Base-by-base conservation (phyloP, 2,329 filamentous ascomycete genomes). In the Knufia fluminis region DNA sequence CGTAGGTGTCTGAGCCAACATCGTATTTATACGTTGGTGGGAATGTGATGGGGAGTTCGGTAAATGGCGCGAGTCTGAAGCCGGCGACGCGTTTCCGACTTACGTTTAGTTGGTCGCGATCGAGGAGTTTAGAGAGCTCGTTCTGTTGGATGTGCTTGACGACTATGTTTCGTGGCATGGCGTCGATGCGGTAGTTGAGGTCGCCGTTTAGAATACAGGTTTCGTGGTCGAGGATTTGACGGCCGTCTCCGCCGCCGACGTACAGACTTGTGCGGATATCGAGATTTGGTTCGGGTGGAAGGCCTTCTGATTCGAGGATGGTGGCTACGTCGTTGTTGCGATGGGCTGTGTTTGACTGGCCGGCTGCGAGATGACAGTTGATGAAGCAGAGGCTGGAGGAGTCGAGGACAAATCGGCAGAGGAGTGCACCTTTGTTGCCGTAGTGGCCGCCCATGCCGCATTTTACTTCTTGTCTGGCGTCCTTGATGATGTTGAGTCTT, bases 11-110 rank as follows among this genome's bases (percentile, higher is more conserved):
- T 0, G 88, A 94, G 14, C 90, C 90, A 0, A 97, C 88, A 59
- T 98, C 92, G 65, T 98, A 98, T 66, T 98, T 98, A 74, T 98
- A 98, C 0, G 92, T 98, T 0, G 92, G 92, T 6, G 88, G 83
- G 64, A 98, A 98, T 0, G 81, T 84, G 60, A 98, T 96, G 1
- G 85, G 86, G 49, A 84, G 75, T 68, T 98, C 92, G n/a, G 84
- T 82, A 65, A 98, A 97, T 0, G 87, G 84, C 17, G 90, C 82
- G 3, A 98, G 76, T 23, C 86, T 80, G 70, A 97, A 96, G 0
- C 82, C 86, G 0, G 91, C 89, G 60, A 96, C 96, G 59, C 88
- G 86, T 46, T 89, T 85, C 50, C 86, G 80, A 10, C 89, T 91
- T 0, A 95, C 84, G 1, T 97, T 80, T 3, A 98, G 76, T 64